Percentiles rank a stretch among this genome's conserved stretches.
phyloP scores from a whole-genome alignment of 202 grass and related monocot species.

The Schoenoplectus tabernaemontani region DNA sequence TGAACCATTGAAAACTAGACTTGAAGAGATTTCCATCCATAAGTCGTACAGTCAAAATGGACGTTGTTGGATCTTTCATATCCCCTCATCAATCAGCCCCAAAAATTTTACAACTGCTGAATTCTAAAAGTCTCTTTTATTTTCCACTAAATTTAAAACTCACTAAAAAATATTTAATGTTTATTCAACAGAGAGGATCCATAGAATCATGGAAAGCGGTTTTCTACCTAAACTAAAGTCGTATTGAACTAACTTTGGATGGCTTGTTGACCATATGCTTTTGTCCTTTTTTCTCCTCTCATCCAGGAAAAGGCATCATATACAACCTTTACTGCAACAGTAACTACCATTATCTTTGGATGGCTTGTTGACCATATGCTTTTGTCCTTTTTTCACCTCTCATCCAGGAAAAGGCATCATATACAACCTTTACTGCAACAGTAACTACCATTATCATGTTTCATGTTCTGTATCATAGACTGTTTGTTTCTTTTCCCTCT shows the following conservation, averaged over 20 bases:
- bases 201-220: neutral
- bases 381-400: neutral
- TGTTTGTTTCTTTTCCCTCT: conserved; percentile 8
- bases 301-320: neutral
- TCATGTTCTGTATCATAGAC: neutral
- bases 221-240: neutral
- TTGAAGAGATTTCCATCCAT: no score
- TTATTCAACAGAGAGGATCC: neutral
- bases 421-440: conserved; percentile 12
- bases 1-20: no score
- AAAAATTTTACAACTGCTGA: no score
- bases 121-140: no score
- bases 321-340: conserved; percentile 14
- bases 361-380: conserved; percentile 12
- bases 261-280: conserved; percentile 10
- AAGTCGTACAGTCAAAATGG: no score
- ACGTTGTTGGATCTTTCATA: no score
- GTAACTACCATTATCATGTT: conserved; percentile 10
- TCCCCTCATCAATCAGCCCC: no score
- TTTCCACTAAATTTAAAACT: no score
- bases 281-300: conserved; percentile 2
- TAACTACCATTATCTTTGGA: neutral
- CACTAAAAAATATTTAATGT: neutral
- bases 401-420: neutral
- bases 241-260: neutral